Evolutionary conservation across 768 basidiomycete species (phyloP).

Genomic region (Chalciporus chontae): DNA sequence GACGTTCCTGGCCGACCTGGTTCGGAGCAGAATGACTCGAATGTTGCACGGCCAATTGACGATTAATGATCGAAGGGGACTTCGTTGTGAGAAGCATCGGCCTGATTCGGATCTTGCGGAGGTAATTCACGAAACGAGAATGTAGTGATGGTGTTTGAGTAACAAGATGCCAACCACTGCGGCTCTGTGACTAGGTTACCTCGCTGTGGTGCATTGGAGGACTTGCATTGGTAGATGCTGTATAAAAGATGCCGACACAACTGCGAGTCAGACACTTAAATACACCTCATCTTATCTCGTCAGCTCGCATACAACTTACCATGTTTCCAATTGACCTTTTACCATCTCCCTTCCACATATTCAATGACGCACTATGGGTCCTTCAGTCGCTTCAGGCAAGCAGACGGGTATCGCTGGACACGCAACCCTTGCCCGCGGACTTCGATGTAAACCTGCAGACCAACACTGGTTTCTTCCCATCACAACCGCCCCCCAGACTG

Average conservation of each 20-base stretch:
- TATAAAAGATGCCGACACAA: slow-evolving; percentile 24
- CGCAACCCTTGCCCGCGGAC: slow-evolving; percentile 38
- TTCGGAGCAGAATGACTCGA: slow-evolving; percentile 12
- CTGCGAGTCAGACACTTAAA: not conserved
- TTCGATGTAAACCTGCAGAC: slow-evolving; percentile 48
- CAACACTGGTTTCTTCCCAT: slow-evolving; percentile 83
- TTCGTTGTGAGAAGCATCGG: slow-evolving; percentile 16
- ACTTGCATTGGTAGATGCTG: slow-evolving; percentile 30
- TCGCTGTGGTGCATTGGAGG: slow-evolving; percentile 23
- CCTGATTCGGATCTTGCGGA: slow-evolving; percentile 21
- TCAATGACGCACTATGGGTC: slow-evolving; percentile 44
- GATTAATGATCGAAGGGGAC: slow-evolving; percentile 19
- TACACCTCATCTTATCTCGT: slow-evolving; percentile 7
- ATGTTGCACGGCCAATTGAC: slow-evolving; percentile 20
- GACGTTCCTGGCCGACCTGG: slow-evolving; percentile 24
- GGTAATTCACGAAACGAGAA: slow-evolving; percentile 19
- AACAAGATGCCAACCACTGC: slow-evolving; percentile 28
- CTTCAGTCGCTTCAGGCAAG: slow-evolving; percentile 42
- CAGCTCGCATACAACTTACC: slow-evolving; percentile 6
- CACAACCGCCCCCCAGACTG: slow-evolving; percentile 55
- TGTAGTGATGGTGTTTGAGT: slow-evolving; percentile 28
- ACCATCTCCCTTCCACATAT: slow-evolving; percentile 50
- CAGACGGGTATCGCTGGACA: slow-evolving; percentile 27
- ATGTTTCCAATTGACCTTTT: slow-evolving; percentile 39
- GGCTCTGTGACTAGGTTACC: slow-evolving; percentile 33